phyloP scores from a whole-genome alignment of 768 basidiomycete species.

The Lentinula sp. region DNA sequence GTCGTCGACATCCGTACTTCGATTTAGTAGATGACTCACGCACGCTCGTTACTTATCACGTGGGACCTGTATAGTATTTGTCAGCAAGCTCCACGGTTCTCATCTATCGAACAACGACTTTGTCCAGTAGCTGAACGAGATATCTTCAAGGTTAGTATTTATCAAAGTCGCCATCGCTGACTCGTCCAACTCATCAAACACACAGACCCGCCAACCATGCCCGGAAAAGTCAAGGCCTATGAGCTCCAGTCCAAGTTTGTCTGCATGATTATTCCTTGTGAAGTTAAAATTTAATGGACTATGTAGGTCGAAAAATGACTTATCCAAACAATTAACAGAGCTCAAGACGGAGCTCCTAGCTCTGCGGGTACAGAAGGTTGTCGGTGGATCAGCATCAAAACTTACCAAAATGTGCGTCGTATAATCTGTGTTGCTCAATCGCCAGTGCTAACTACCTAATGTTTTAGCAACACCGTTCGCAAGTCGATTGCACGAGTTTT shows the following conservation, averaged over 20 bases:
- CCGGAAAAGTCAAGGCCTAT: conserved; percentile 92
- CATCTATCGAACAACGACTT: not conserved
- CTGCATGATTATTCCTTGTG: not conserved
- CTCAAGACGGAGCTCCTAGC: conserved; percentile 92
- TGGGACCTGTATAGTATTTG: not conserved
- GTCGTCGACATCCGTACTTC: too few relatives aligned
- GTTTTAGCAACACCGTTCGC: conserved; percentile 81
- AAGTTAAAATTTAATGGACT: conserved; percentile 9
- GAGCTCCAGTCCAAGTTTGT: conserved; percentile 92
- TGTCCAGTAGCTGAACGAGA: not conserved
- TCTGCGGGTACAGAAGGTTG: conserved; percentile 97
- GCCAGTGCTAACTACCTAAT: not conserved
- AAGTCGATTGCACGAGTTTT: conserved; percentile 97
- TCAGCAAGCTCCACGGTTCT: not conserved
- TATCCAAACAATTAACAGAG: conserved; percentile 88
- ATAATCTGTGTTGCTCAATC: not conserved
- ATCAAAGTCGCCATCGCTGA: not conserved
- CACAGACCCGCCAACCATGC: conserved; percentile 50
- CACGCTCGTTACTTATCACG: not conserved
- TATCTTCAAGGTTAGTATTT: conserved; percentile 8
- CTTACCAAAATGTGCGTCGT: conserved; percentile 90
- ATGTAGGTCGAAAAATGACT: conserved; percentile 90
- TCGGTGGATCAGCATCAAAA: conserved; percentile 92
- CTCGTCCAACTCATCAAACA: not conserved
- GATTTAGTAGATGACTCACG: too few relatives aligned